phyloP scores from a whole-genome alignment of 2,329 filamentous ascomycete species.

The Xylaria sp. region DNA sequence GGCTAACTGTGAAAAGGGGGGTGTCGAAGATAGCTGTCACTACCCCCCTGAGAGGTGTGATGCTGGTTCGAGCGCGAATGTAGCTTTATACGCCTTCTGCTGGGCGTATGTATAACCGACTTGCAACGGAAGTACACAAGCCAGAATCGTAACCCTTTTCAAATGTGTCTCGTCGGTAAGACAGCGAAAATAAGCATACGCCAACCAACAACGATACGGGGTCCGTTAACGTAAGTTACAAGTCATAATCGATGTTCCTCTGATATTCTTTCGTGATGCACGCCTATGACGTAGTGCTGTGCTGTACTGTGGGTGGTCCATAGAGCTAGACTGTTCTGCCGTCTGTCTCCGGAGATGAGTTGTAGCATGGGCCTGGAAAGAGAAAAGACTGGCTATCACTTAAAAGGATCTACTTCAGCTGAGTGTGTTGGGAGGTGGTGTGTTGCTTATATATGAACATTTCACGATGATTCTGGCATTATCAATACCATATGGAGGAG shows the following conservation, averaged over 20 bases:
- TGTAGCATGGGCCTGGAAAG: background rate
- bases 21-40: background rate
- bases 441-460: background rate
- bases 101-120: background rate
- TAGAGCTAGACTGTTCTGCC: background rate
- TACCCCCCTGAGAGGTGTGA: background rate
- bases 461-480: no score
- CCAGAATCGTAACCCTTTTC: background rate
- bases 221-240: background rate
- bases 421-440: background rate
- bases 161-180: background rate
- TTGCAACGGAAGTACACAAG: background rate
- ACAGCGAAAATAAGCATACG: background rate
- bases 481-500: no score
- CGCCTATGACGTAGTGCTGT: background rate
- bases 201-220: background rate
- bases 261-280: background rate
- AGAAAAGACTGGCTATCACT: no score
- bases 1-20: background rate
- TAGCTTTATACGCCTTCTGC: background rate
- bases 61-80: background rate
- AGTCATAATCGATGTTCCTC: background rate
- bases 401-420: background rate
- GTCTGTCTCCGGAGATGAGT: background rate
- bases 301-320: background rate